Conservation (phyloP, 164 flowering plant genomes). For the Santalum album region DNA sequence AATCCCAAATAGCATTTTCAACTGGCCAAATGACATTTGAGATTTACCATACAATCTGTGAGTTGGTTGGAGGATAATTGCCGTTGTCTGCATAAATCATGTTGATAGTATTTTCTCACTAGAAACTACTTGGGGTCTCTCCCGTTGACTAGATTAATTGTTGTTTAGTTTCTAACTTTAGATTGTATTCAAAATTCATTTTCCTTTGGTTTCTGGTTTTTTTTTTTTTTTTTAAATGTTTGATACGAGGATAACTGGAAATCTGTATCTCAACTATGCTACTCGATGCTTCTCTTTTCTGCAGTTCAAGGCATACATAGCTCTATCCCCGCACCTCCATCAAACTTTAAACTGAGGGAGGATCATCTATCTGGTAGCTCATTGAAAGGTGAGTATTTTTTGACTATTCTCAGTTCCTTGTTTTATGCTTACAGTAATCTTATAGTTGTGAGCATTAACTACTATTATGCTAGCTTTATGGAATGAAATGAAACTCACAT, state of each 20-base stretch:
- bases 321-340: slow-evolving; percentile 74
- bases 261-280: neutral
- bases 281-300: slow-evolving; percentile 8
- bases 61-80: too few species aligned
- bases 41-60: too few species aligned
- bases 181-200: too few species aligned
- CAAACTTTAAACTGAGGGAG: slow-evolving; percentile 75
- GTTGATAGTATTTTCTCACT: too few species aligned
- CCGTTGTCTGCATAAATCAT: too few species aligned
- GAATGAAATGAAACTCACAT: too few species aligned
- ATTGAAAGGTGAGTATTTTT: slow-evolving; percentile 54
- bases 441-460: too few species aligned
- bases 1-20: too few species aligned
- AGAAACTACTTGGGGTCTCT: too few species aligned
- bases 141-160: neutral
- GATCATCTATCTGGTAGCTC: slow-evolving; percentile 92
- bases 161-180: neutral
- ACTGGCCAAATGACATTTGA: too few species aligned
- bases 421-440: neutral
- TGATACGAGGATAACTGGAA: neutral
- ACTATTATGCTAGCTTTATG: too few species aligned
- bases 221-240: neutral
- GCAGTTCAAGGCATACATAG: slow-evolving; percentile 55
- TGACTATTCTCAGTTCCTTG: neutral
- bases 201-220: too few species aligned